Base-by-base conservation (phyloP, 371 early-diverging fungal genomes). In the Rhizomucor pusillus region DNA sequence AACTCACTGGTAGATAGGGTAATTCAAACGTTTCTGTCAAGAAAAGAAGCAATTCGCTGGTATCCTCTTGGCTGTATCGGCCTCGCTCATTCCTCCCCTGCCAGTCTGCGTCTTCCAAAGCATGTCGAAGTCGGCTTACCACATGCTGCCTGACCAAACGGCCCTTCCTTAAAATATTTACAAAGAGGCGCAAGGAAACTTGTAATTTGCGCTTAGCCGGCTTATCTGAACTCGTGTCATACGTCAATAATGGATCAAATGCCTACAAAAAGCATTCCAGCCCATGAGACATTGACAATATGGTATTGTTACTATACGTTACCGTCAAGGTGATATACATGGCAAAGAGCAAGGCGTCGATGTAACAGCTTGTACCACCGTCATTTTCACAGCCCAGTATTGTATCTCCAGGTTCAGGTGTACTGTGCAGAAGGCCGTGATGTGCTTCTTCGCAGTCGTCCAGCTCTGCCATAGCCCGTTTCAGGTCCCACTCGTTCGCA, bases 281-380 rank as follows among this genome's bases (percentile, higher is more conserved):
- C 18, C 19, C 18, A n/a, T 19, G 43, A 50, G 19, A 19, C 2
- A 11, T 29, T 19, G 50, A 35, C 22, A 11, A n/a, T 1, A 45
- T 4, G 5, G 22, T 35, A 7, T 29, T 29, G 29, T 29, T 29
- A 7, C 5, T 29, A 29, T 5, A 3, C 29, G 7, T 29, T 49
- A 57, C 71, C 4, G 73, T 71, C 19, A 73, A 56, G 0, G 67
- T 59, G 2, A 74, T 75, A 58, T 78, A 84, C 85, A 84, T 84
- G 52, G 82, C 80, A 69, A 84, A 84, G 25, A 84, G 52, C 4
- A 64, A 29, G 22, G 70, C 65, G 70, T 82, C 82, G 48, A 84
- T 80, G 48, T 84, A 84, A 50, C 84, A 84, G 22, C 75, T 75
- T 19, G 84, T 84, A 43, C 69, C 67, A 20, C 70, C 67, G 47